Conservation (phyloP, 2,329 filamentous ascomycete species). For the Scytalidium sp. region DNA sequence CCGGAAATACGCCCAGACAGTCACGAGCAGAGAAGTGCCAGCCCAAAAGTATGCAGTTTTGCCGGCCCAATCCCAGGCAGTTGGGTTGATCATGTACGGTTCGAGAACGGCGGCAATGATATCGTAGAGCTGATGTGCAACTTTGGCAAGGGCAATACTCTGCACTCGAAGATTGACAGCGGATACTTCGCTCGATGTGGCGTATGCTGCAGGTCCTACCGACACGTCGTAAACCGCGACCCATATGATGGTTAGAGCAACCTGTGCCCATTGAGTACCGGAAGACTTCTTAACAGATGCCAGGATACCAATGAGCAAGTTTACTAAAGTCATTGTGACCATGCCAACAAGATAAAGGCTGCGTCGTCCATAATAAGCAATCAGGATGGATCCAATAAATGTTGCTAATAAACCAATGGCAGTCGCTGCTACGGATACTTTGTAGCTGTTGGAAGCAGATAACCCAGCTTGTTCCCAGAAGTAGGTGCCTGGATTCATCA, state of each 20-base stretch:
- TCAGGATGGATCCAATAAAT: conserved; percentile 23
- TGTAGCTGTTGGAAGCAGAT: conserved; percentile 42
- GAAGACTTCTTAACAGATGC: background rate
- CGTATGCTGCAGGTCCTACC: conserved; percentile 80
- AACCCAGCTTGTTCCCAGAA: conserved; percentile 54
- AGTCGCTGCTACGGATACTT: conserved; percentile 45
- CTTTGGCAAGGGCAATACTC: conserved; percentile 79
- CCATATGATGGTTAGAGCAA: conserved; percentile 72
- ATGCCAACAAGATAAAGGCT: conserved; percentile 4
- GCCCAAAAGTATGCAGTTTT: conserved; percentile 6
- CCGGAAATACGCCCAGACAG: conserved; percentile 9
- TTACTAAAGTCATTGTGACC: conserved; percentile 1
- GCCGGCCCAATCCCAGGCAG: conserved; percentile 2
- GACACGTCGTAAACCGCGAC: conserved; percentile 78
- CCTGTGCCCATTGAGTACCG: conserved; percentile 32
- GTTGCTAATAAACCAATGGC: conserved; percentile 46
- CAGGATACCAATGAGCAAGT: conserved; percentile 5
- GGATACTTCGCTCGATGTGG: conserved; percentile 61
- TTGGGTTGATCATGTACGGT: conserved; percentile 36
- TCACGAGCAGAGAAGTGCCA: conserved; percentile 1
- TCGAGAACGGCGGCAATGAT: conserved; percentile 78
- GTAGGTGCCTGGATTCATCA: conserved; percentile 60
- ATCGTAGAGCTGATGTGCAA: conserved; percentile 65
- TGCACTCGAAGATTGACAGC: conserved; percentile 81
- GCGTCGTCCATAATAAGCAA: conserved; percentile 3